phyloP scores from a whole-genome alignment of 768 basidiomycete genomes.

The Kwoniella pini region DNA sequence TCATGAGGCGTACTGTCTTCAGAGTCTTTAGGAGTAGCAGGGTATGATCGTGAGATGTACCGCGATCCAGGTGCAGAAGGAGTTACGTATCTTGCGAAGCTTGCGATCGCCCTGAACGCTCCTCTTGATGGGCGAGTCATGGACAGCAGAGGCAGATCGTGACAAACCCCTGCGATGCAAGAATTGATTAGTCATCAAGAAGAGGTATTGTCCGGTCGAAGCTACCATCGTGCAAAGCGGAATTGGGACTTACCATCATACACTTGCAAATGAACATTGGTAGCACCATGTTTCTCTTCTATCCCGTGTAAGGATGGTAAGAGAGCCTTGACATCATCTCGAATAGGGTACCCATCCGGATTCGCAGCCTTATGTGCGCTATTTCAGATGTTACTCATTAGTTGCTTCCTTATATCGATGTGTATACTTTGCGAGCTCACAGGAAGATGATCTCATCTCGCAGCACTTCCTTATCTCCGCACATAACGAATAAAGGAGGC shows the following conservation, averaged over 20 bases:
- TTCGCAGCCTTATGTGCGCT: constrained; percentile 85
- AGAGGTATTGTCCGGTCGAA: too few relatives aligned
- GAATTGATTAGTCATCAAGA: too few relatives aligned
- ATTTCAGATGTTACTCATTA: constrained; percentile 1
- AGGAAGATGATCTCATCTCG: constrained; percentile 87
- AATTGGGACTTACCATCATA: constrained; percentile 67
- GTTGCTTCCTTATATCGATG: neutral
- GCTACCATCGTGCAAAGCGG: too few relatives aligned
- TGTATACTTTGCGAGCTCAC: constrained; percentile 52
- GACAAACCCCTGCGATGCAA: constrained; percentile 69
- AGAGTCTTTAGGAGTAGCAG: constrained; percentile 1
- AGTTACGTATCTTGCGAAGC: constrained; percentile 55
- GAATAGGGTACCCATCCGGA: constrained; percentile 70
- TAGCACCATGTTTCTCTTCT: constrained; percentile 58
- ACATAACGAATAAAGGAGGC: constrained; percentile 80
- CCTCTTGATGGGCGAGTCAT: constrained; percentile 55
- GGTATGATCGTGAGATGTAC: constrained; percentile 13
- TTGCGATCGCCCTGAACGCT: constrained; percentile 56
- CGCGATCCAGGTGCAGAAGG: constrained; percentile 39
- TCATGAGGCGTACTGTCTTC: neutral
- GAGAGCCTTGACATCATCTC: constrained; percentile 60
- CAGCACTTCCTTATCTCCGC: constrained; percentile 85
- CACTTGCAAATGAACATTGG: constrained; percentile 86
- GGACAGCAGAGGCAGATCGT: constrained; percentile 72
- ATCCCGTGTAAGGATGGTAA: constrained; percentile 53